These are phyloP conservation scores for Margaritispora aquatica DNA, from an alignment of 495 filamentous ascomycete genomes.

Conservation along the genomic window DNA sequence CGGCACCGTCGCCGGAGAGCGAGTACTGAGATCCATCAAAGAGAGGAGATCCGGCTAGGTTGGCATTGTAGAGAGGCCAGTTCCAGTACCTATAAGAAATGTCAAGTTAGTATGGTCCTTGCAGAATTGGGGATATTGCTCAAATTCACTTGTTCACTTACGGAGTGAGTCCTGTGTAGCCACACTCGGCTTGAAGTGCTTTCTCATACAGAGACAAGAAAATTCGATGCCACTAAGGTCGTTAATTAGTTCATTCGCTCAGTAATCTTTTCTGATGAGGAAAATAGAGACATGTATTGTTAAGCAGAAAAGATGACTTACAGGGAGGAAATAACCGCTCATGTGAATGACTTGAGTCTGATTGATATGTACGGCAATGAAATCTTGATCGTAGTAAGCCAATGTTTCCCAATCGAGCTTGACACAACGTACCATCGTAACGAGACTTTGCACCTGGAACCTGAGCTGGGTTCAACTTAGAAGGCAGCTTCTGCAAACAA, in stretches of 20 bases:
- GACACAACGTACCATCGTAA: constrained; percentile 73
- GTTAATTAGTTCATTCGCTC: too few relatives aligned
- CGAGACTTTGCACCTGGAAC: constrained; percentile 28
- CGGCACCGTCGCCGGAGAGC: constrained; percentile 55
- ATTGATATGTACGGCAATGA: constrained; percentile 61
- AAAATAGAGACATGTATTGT: too few relatives aligned
- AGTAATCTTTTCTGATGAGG: too few relatives aligned
- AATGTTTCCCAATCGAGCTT: too few relatives aligned
- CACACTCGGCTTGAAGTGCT: constrained; percentile 65
- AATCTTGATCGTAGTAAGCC: too few relatives aligned
- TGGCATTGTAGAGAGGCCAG: constrained; percentile 46
- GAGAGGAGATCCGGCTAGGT: constrained; percentile 50
- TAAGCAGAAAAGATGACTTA: constrained; percentile 64
- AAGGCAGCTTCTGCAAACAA: constrained; percentile 50
- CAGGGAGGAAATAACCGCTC: constrained; percentile 61
- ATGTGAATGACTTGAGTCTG: constrained; percentile 57
- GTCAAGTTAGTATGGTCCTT: too few relatives aligned
- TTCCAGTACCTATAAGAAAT: constrained; percentile 29
- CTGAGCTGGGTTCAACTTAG: constrained; percentile 29
- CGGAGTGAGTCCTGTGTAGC: constrained; percentile 50
- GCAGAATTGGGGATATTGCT: too few relatives aligned
- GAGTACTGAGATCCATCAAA: constrained; percentile 58
- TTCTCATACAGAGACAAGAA: too few relatives aligned
- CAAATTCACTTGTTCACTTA: too few relatives aligned
- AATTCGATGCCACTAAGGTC: too few relatives aligned